phyloP scores from a whole-genome alignment of 2,329 filamentous ascomycete species.

The Ophiosphaerella herpotricha region DNA sequence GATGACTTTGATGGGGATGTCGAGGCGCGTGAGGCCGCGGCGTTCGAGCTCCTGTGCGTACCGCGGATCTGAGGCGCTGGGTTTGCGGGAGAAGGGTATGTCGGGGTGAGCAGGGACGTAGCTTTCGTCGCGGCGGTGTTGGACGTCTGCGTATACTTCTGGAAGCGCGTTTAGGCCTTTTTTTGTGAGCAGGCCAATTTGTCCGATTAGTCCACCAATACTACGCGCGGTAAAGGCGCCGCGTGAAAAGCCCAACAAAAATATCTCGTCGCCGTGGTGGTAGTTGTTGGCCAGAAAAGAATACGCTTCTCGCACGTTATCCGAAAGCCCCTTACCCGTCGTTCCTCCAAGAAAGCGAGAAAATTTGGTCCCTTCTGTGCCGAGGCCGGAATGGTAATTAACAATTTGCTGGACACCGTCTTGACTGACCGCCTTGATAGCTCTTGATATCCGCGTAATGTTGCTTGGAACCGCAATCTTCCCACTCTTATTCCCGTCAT shows the following conservation, averaged over 20 bases:
- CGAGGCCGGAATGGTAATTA: constrained; percentile 57
- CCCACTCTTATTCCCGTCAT: constrained; percentile 52
- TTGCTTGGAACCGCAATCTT: constrained; percentile 54
- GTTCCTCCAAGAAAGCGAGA: constrained; percentile 49
- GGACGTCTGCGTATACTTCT: constrained; percentile 54
- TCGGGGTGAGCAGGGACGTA: constrained; percentile 53
- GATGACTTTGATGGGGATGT: constrained; percentile 50
- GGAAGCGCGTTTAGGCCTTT: constrained; percentile 51
- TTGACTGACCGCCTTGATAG: constrained; percentile 53
- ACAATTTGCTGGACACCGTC: constrained; percentile 57
- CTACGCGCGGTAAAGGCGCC: constrained; percentile 53
- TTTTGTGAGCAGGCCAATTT: constrained; percentile 55
- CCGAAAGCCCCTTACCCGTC: constrained; percentile 52
- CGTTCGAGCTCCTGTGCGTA: constrained; percentile 51
- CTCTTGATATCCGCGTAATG: constrained; percentile 55
- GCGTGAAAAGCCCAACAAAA: constrained; percentile 53
- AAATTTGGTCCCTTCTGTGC: constrained; percentile 50
- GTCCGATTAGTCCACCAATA: constrained; percentile 50
- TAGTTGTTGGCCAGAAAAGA: constrained; percentile 60
- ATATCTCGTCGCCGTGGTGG: constrained; percentile 55
- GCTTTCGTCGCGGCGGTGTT: constrained; percentile 49
- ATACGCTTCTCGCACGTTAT: constrained; percentile 56
- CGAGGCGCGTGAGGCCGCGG: constrained; percentile 38
- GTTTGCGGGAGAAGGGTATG: constrained; percentile 54
- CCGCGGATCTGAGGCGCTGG: constrained; percentile 47